Percentiles rank a stretch among this genome's conserved stretches.
phyloP scores from a whole-genome alignment of 1,284 basidiomycete species.

The Meripilus lineatus region DNA sequence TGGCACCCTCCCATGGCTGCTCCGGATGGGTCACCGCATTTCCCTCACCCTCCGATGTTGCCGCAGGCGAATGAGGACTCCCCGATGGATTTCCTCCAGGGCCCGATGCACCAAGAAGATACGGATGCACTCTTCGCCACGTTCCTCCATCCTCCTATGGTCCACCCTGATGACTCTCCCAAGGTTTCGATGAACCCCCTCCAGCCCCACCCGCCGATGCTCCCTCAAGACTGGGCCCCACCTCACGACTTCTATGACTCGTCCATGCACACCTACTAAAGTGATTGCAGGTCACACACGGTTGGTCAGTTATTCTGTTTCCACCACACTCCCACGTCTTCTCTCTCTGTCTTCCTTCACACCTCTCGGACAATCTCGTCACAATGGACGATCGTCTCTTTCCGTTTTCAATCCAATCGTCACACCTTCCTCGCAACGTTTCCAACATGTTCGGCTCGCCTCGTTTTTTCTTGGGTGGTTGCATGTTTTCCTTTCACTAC shows the following conservation, averaged over 20 bases:
- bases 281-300: slow-evolving; percentile 8
- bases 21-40: slow-evolving; percentile 44
- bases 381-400: slow-evolving; percentile 3
- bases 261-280: slow-evolving; percentile 25
- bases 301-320: neutral
- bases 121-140: slow-evolving; percentile 46
- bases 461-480: neutral
- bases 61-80: slow-evolving; percentile 35
- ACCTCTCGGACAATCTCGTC: slow-evolving; percentile 3
- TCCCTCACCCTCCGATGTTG: slow-evolving; percentile 60
- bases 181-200: slow-evolving; percentile 27
- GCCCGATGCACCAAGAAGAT: slow-evolving; percentile 30
- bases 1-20: slow-evolving; percentile 73
- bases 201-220: slow-evolving; percentile 37
- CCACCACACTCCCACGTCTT: neutral
- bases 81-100: slow-evolving; percentile 47
- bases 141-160: slow-evolving; percentile 56
- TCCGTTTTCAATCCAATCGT: neutral
- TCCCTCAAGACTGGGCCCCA: slow-evolving; percentile 30
- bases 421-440: neutral
- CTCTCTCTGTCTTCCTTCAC: neutral
- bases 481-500: slow-evolving; percentile 8
- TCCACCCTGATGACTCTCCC: slow-evolving; percentile 34
- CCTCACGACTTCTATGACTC: slow-evolving; percentile 24
- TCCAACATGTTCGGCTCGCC: neutral